These are phyloP conservation scores for Cicer pinnatifidum DNA, from an alignment of 306 rosid species.

Conservation along the genomic window DNA sequence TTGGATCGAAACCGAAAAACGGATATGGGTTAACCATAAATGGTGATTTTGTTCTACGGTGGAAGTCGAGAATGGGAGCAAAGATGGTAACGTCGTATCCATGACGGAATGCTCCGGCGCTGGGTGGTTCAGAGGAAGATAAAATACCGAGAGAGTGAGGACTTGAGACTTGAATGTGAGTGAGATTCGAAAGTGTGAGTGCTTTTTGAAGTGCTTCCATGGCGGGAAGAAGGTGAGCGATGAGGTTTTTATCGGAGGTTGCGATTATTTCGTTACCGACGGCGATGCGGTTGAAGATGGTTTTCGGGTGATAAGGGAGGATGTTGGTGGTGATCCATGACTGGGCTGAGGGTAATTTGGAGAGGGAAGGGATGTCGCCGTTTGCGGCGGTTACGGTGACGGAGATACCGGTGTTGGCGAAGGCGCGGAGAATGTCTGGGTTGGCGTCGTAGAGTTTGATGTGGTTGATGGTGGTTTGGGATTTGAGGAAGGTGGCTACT, in stretches of 20 bases:
- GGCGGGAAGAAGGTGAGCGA: conserved; percentile 74
- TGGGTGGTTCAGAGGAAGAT: conserved; percentile 72
- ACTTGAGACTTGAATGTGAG: conserved; percentile 58
- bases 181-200: conserved; percentile 55
- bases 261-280: conserved; percentile 90
- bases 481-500: conserved; percentile 71
- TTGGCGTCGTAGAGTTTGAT: conserved; percentile 75
- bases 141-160: conserved; percentile 86
- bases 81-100: conserved; percentile 70
- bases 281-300: conserved; percentile 64
- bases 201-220: conserved; percentile 68
- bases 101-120: conserved; percentile 61
- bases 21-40: conserved; percentile 89
- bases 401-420: conserved; percentile 65
- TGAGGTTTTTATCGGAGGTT: conserved; percentile 72
- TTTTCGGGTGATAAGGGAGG: conserved; percentile 64
- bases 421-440: conserved; percentile 68
- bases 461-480: conserved; percentile 74
- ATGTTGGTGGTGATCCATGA: conserved; percentile 66
- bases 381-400: conserved; percentile 67
- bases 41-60: conserved; percentile 62
- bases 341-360: conserved; percentile 63
- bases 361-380: conserved; percentile 68
- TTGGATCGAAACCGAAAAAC: conserved; percentile 59
- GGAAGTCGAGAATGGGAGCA: conserved; percentile 73